Evolutionary conservation across 306 rosid species (phyloP).

Genomic region (Prunus mongolica): DNA sequence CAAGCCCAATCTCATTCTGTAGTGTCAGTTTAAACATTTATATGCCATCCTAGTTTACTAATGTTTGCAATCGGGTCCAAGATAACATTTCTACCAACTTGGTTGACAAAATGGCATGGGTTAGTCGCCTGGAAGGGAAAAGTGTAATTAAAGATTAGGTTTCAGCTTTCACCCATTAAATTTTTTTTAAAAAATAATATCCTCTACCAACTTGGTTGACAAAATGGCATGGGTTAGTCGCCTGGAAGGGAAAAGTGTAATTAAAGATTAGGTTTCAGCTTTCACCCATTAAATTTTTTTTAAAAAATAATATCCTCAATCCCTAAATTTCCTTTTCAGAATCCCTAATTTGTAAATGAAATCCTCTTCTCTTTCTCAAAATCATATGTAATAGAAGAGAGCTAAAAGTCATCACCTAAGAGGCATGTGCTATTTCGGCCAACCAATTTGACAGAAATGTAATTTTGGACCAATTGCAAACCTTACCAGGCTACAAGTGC

Average conservation of each 20-base stretch:
- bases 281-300: not conserved
- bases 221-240: not conserved
- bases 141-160: not conserved
- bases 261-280: not conserved
- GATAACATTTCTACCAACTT: not conserved
- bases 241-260: not conserved
- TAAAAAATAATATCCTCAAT: not conserved
- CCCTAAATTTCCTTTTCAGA: not conserved
- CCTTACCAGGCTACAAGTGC: no score
- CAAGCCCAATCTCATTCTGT: not conserved
- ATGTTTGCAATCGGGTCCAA: not conserved
- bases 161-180: not conserved
- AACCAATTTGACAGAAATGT: not conserved
- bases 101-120: not conserved
- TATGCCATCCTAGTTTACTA: not conserved
- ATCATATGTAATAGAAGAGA: not conserved
- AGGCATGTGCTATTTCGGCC: not conserved
- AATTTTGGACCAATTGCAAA: no score
- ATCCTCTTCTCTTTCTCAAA: not conserved
- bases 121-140: not conserved
- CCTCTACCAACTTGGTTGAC: not conserved
- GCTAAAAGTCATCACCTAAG: not conserved
- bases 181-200: no score
- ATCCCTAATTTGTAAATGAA: not conserved
- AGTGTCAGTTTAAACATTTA: not conserved